phyloP scores from a whole-genome alignment of 2,329 filamentous ascomycete genomes.

The Ophiostoma sp. region DNA sequence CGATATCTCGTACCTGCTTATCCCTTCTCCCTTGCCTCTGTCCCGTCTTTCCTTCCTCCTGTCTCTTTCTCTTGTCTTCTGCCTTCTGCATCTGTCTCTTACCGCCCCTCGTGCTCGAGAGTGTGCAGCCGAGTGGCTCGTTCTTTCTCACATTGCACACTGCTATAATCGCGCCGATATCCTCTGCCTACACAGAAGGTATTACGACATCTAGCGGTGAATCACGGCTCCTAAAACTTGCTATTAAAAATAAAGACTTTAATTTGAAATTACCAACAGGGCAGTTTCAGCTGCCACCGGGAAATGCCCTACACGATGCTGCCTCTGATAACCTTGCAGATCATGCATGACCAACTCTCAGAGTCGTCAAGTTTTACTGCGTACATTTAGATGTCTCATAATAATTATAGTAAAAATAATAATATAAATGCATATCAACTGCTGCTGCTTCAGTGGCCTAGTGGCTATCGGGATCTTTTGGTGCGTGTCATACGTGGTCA shows the following conservation, averaged over 20 bases:
- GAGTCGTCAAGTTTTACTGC: too few species aligned
- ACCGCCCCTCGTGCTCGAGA: slow-evolving; percentile 17
- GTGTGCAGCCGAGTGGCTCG: slow-evolving; percentile 21
- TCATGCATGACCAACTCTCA: not conserved
- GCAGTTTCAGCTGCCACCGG: slow-evolving; percentile 1
- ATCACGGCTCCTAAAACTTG: not conserved
- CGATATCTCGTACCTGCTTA: not conserved
- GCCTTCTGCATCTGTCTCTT: not conserved
- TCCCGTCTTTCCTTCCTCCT: not conserved
- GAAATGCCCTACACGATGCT: not conserved
- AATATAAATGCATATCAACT: not conserved
- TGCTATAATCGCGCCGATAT: not conserved
- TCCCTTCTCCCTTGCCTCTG: not conserved
- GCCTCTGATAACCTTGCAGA: not conserved
- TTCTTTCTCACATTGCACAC: not conserved
- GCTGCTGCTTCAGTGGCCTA: not conserved
- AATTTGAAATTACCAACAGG: not conserved
- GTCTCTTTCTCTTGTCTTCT: not conserved
- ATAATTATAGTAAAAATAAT: not conserved
- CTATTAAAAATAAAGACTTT: not conserved
- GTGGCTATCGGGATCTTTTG: not conserved
- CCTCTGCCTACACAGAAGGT: not conserved
- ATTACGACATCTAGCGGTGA: slow-evolving; percentile 20
- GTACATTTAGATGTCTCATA: not conserved
- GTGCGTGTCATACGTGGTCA: slow-evolving; percentile 9